Evolutionary conservation across 768 basidiomycete species (phyloP), one percentile per base, ranked within the genome.

Genomic region (Vararia minispora): DNA sequence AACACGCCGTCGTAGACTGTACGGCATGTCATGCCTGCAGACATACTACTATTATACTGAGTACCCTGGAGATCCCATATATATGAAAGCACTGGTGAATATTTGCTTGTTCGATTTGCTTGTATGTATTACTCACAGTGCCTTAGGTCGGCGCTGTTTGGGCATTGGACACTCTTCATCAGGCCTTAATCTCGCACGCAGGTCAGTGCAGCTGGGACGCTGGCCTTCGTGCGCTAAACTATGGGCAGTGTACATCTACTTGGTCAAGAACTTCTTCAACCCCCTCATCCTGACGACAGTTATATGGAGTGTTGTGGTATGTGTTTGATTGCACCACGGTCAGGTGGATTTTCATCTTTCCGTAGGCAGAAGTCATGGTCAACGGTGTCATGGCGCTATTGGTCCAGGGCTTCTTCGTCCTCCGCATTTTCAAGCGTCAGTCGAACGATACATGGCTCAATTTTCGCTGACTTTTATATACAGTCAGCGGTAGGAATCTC

Each of bases 251-350:
- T 74, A 74, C 39, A 58, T 63, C 45, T 74, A 74, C 47, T 57
- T 72, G 33, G 61, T 74, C 33, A 66, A 66, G 9, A 69, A 72
- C 47, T 74, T 65, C 54, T 62, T 60, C 47, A 68, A 68, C 35
- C 62, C 68, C 2, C 48, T 39, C 5, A 50, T 49, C 21, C 55
- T 73, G 24, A 48, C 50, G 4, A 37, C 55, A 29, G 63, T 74
- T 46, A 63, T 72, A 29, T 74, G 72, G 73, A 71, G 44, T 20
- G 66, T 56, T 18, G 23, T 32, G 12, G 34, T 32, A 27, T n/a
- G 18, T 26, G 7, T 3, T 50, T 74, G n/a, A 52, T 76, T 13
- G 74, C 74, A 4, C 72, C 74, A 63, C 59, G 63, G 71, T 71
- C 41, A 68, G 65, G n/a, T 70, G 65, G 34, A 46, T 69, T 42